phyloP scores from a whole-genome alignment of 164 flowering plant species.

The Berberis thunbergii region DNA sequence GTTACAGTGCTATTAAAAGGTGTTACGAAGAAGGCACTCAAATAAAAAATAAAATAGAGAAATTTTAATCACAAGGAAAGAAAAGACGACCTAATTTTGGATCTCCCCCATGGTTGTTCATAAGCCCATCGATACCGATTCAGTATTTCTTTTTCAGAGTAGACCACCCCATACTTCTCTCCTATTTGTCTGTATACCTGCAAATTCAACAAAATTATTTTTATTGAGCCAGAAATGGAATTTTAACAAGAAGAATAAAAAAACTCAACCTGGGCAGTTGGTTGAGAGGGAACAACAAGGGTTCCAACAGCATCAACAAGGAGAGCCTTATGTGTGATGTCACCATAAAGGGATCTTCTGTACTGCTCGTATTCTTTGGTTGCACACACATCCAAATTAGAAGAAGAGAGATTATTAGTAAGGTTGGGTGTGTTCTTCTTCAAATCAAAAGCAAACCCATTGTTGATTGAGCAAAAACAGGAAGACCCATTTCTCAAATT shows the following conservation, averaged over 20 bases:
- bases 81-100: slow-evolving; percentile 61
- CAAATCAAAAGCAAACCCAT: no score
- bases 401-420: no score
- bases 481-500: no score
- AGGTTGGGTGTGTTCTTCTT: no score
- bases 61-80: no score
- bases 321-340: slow-evolving; percentile 77
- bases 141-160: slow-evolving; percentile 76
- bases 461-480: no score
- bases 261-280: slow-evolving; percentile 74
- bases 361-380: slow-evolving; percentile 69
- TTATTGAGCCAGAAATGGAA: not conserved
- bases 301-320: slow-evolving; percentile 96
- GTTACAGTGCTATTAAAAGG: no score
- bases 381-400: not conserved
- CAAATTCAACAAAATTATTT: slow-evolving; percentile 4
- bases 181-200: slow-evolving; percentile 76
- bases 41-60: no score
- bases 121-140: slow-evolving; percentile 83
- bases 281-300: slow-evolving; percentile 83
- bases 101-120: slow-evolving; percentile 89
- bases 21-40: no score
- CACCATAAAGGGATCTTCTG: slow-evolving; percentile 72
- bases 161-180: slow-evolving; percentile 78
- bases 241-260: not conserved